phyloP scores from a whole-genome alignment of 768 basidiomycete genomes.

The Paxillus rubicundulus region DNA sequence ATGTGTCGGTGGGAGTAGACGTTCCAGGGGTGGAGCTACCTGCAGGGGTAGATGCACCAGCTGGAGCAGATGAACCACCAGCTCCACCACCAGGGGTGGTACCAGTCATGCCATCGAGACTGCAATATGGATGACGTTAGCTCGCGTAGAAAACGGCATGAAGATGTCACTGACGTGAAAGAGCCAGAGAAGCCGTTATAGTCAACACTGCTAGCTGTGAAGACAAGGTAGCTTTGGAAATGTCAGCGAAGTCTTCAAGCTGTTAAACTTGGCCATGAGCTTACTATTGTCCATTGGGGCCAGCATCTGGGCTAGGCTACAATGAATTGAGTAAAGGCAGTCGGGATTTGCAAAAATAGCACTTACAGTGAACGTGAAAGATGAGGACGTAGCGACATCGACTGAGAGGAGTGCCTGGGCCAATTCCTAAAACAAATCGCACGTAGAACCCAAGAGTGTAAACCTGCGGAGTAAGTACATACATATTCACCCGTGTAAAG shows the following conservation, averaged over 20 bases:
- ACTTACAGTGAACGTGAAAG: constrained; percentile 57
- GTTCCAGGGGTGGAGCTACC: constrained; percentile 11
- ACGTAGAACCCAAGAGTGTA: neutral
- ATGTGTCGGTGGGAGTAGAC: neutral
- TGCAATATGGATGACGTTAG: constrained; percentile 25
- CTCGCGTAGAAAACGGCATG: neutral
- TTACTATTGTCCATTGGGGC: constrained; percentile 57
- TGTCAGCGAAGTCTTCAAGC: constrained; percentile 6
- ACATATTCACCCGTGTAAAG: constrained; percentile 60
- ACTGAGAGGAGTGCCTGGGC: constrained; percentile 56
- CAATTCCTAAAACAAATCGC: constrained; percentile 40
- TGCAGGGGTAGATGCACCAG: constrained; percentile 14
- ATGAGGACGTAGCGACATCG: constrained; percentile 46
- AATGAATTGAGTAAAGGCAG: neutral
- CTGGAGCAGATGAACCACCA: constrained; percentile 18
- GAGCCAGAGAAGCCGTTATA: constrained; percentile 50
- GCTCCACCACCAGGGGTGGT: constrained; percentile 28
- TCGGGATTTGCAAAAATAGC: neutral
- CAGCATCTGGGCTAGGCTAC: constrained; percentile 56
- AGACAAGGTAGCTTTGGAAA: constrained; percentile 55
- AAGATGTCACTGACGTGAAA: constrained; percentile 46
- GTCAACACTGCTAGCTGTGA: constrained; percentile 39
- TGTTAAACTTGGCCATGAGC: constrained; percentile 19
- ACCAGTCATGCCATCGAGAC: constrained; percentile 59
- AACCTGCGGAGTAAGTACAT: constrained; percentile 14